Evolutionary conservation across 306 rosid genomes (phyloP).

Genomic region (Corylus americana): DNA sequence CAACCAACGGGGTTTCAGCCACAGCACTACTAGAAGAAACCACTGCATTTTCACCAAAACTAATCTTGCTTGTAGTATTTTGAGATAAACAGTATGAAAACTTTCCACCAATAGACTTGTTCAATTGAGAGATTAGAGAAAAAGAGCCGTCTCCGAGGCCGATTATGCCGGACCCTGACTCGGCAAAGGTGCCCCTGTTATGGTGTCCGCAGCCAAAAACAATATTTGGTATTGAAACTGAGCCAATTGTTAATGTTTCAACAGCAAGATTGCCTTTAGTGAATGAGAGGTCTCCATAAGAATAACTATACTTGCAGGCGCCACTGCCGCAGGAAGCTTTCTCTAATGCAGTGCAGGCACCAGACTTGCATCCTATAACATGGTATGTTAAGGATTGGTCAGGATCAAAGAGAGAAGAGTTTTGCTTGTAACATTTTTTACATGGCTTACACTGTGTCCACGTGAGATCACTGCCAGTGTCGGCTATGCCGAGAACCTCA

Average conservation of each 20-base stretch:
- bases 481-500: conserved; percentile 44
- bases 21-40: conserved; percentile 22
- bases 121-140: conserved; percentile 59
- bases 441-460: conserved; percentile 75
- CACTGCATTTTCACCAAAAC: conserved; percentile 39
- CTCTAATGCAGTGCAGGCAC: conserved; percentile 7
- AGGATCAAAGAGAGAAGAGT: conserved; percentile 45
- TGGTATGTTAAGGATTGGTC: conserved; percentile 40
- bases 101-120: conserved; percentile 9
- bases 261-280: conserved; percentile 43
- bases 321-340: conserved; percentile 1
- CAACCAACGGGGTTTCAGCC: conserved; percentile 38
- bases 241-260: conserved; percentile 42
- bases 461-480: conserved; percentile 64
- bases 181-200: conserved; percentile 40
- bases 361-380: conserved; percentile 27
- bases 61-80: conserved; percentile 35
- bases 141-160: conserved; percentile 55
- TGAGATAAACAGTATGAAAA: conserved; percentile 62
- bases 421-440: conserved; percentile 48
- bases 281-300: conserved; percentile 48
- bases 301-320: conserved; percentile 31
- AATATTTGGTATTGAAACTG: conserved; percentile 12
- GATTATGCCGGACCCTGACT: conserved; percentile 41
- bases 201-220: conserved; percentile 52